phyloP scores from a whole-genome alignment of 2,329 filamentous ascomycete species.

The Colletotrichum eremochloae region DNA sequence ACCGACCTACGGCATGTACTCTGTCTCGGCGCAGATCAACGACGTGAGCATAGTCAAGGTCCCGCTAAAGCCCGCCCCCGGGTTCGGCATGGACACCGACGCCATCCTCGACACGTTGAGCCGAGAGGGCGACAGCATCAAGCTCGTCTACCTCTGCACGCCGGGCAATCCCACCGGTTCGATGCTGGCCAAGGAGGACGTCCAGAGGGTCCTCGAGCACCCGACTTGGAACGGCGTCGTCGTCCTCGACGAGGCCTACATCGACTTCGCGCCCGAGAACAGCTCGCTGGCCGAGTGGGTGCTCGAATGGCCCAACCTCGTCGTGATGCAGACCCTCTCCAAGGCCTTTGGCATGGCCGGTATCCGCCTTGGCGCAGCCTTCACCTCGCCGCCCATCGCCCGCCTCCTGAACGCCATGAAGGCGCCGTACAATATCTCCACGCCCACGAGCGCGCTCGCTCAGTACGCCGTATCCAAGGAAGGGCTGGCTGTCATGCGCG shows the following conservation, averaged over 20 bases:
- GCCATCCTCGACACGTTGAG: constrained; percentile 77
- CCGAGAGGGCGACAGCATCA: constrained; percentile 71
- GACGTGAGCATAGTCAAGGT: constrained; percentile 89
- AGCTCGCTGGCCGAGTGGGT: constrained; percentile 93
- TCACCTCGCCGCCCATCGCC: constrained; percentile 81
- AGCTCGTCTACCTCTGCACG: constrained; percentile 92
- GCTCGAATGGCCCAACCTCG: constrained; percentile 91
- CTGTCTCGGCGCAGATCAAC: constrained; percentile 93
- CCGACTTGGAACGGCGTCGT: constrained; percentile 96
- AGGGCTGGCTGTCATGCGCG: constrained; percentile 80
- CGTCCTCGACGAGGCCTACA: constrained; percentile 93
- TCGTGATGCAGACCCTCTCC: constrained; percentile 98
- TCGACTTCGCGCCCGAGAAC: constrained; percentile 86
- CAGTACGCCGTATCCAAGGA: constrained; percentile 75
- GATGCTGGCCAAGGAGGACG: constrained; percentile 80
- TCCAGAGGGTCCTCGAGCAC: constrained; percentile 82
- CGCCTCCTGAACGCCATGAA: constrained; percentile 90
- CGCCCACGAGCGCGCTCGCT: constrained; percentile 86
- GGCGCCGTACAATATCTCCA: constrained; percentile 95
- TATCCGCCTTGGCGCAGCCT: constrained; percentile 89
- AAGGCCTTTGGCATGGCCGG: constrained; percentile 97
- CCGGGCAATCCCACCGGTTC: constrained; percentile 94
- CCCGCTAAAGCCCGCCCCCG: constrained; percentile 79
- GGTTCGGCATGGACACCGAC: constrained; percentile 80
- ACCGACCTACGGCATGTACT: constrained; percentile 99